A percentile compares a stretch with the other conserved stretches of the same genome.
These are phyloP conservation scores for Daldinia vernicosa DNA, from an alignment of 495 filamentous ascomycete genomes.

Conservation along the genomic window DNA sequence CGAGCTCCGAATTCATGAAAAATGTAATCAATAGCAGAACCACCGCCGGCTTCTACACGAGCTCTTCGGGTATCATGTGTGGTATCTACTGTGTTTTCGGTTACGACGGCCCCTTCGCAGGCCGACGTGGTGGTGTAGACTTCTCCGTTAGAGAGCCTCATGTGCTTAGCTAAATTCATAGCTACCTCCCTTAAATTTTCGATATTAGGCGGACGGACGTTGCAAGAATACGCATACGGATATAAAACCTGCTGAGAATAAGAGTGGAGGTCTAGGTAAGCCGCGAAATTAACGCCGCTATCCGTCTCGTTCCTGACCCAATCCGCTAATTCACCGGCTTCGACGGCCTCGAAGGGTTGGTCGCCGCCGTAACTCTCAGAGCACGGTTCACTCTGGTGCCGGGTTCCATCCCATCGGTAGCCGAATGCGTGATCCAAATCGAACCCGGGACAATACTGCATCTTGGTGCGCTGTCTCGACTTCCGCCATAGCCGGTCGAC, in stretches of 20 bases:
- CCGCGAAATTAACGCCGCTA: constrained; percentile 76
- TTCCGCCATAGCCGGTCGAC: constrained; percentile 94
- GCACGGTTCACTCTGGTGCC: constrained; percentile 79
- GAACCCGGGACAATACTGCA: constrained; percentile 84
- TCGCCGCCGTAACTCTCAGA: constrained; percentile 91
- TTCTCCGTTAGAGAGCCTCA: constrained; percentile 77
- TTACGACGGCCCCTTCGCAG: constrained; percentile 78
- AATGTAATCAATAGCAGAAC: constrained; percentile 94
- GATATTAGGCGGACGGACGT: constrained; percentile 76
- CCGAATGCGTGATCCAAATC: constrained; percentile 89
- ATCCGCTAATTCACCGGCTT: constrained; percentile 76
- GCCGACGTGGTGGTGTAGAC: constrained; percentile 83
- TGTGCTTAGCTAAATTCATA: constrained; percentile 88
- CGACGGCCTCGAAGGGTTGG: constrained; percentile 81
- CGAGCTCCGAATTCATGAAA: constrained; percentile 86
- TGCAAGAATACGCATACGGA: constrained; percentile 89
- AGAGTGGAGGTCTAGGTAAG: constrained; percentile 89
- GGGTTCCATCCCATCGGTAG: constrained; percentile 81
- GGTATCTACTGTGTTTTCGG: constrained; percentile 44
- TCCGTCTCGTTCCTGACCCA: constrained; percentile 89
- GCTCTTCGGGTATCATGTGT: constrained; percentile 48
- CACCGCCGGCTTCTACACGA: constrained; percentile 69
- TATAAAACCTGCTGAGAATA: constrained; percentile 97
- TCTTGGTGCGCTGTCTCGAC: constrained; percentile 83
- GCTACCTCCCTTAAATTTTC: constrained; percentile 93